These are phyloP conservation scores for Hericium erinaceus DNA, from an alignment of 768 basidiomycete species.

Conservation along the genomic window DNA sequence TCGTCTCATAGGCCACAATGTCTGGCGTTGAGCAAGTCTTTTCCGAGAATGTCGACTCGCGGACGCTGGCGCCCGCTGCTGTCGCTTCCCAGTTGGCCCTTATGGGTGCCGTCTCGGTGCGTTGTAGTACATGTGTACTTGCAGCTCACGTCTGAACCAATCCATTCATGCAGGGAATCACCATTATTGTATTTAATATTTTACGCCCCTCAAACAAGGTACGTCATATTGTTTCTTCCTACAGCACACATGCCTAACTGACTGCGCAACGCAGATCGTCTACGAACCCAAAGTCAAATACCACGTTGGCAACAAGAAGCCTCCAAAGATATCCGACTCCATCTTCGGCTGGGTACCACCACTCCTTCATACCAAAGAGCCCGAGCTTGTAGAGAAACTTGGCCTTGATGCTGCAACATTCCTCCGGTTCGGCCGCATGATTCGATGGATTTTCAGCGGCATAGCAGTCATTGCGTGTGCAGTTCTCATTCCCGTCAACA, in stretches of 20 bases:
- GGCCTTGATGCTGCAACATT: constrained; percentile 92
- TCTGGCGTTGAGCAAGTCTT: constrained; percentile 25
- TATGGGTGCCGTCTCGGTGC: constrained; percentile 66
- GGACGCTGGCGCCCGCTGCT: constrained; percentile 73
- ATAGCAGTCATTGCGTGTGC: constrained; percentile 58
- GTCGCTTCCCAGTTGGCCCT: constrained; percentile 71
- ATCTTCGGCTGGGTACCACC: constrained; percentile 88
- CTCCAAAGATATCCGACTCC: constrained; percentile 74
- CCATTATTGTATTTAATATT: constrained; percentile 70
- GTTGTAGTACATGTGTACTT: constrained; percentile 19
- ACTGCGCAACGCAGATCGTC: constrained; percentile 44
- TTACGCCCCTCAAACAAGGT: constrained; percentile 89
- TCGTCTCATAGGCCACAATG: constrained; percentile 18
- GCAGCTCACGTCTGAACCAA: neutral
- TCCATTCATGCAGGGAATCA: constrained; percentile 38
- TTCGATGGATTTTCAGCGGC: constrained; percentile 60
- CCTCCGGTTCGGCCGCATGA: constrained; percentile 83
- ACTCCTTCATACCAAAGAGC: constrained; percentile 73
- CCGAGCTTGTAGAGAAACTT: constrained; percentile 79
- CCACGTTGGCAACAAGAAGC: constrained; percentile 65
- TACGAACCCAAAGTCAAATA: constrained; percentile 95
- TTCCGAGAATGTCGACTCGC: constrained; percentile 23
- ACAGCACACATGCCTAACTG: neutral
- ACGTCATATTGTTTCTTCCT: constrained; percentile 4
- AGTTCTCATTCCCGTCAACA: constrained; percentile 80